phyloP scores from a whole-genome alignment of 306 rosid species.

The Dryas alaskensis region DNA sequence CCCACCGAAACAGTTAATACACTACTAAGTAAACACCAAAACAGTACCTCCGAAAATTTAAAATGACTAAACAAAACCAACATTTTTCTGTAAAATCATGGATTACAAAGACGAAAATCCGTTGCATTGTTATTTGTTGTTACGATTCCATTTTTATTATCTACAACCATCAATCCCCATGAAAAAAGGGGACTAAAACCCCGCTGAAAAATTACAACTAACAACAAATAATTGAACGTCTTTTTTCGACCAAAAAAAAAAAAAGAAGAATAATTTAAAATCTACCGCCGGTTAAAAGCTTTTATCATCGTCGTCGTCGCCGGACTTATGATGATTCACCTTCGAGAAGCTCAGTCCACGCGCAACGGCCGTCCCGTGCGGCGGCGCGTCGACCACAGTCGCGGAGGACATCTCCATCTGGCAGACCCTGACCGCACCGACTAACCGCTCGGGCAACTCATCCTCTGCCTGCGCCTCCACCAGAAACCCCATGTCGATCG shows the following conservation, averaged over 20 bases:
- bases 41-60: neutral
- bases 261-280: neutral
- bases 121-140: slow-evolving; percentile 4
- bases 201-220: slow-evolving; percentile 9
- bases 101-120: neutral
- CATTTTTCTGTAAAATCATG: neutral
- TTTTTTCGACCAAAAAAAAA: neutral
- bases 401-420: slow-evolving; percentile 90
- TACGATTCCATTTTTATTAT: slow-evolving; percentile 15
- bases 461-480: slow-evolving; percentile 84
- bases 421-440: slow-evolving; percentile 82
- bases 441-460: slow-evolving; percentile 75
- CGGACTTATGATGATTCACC: slow-evolving; percentile 55
- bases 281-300: neutral
- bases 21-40: no score
- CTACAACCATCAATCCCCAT: slow-evolving; percentile 18
- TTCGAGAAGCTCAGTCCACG: slow-evolving; percentile 49
- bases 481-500: slow-evolving; percentile 85
- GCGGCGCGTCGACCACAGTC: slow-evolving; percentile 42
- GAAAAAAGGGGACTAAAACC: neutral
- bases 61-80: neutral
- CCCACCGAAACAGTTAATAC: no score
- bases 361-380: slow-evolving; percentile 20
- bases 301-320: slow-evolving; percentile 23
- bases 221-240: neutral